Conservation (phyloP, 169 alveolate species). For the Plasmodium knowlesi region DNA sequence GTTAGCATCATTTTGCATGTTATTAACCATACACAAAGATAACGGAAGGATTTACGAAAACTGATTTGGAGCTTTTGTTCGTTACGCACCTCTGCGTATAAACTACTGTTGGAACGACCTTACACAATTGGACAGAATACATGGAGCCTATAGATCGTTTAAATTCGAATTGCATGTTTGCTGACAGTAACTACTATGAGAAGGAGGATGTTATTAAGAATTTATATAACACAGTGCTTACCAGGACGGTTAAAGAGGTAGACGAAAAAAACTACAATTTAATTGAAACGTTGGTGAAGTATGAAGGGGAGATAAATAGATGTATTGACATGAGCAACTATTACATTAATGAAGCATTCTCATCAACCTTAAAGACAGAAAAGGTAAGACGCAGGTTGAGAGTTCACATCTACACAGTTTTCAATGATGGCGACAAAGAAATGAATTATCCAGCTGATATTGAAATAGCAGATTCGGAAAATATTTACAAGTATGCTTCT, state of each 20-base stretch:
- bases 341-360: conserved; percentile 65
- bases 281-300: conserved; percentile 44
- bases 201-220: conserved; percentile 56
- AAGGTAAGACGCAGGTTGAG: conserved; percentile 65
- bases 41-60: neutral
- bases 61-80: neutral
- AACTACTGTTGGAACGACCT: neutral
- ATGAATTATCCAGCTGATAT: conserved; percentile 55
- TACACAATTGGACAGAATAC: neutral
- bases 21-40: neutral
- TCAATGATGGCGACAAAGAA: conserved; percentile 69
- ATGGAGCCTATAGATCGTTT: conserved; percentile 52
- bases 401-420: conserved; percentile 54
- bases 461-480: conserved; percentile 30
- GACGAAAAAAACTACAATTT: conserved; percentile 65
- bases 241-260: conserved; percentile 46
- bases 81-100: neutral
- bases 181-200: conserved; percentile 17
- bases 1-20: neutral
- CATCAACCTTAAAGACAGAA: conserved; percentile 50
- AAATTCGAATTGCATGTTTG: conserved; percentile 16
- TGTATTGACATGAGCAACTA: conserved; percentile 70
- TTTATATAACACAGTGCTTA: conserved; percentile 33
- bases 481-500: conserved; percentile 29
- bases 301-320: conserved; percentile 59